A percentile compares a stretch with the other conserved stretches of the same genome.
Evolutionary conservation across 768 basidiomycete species (phyloP).

Genomic region (Kwoniella sp.): DNA sequence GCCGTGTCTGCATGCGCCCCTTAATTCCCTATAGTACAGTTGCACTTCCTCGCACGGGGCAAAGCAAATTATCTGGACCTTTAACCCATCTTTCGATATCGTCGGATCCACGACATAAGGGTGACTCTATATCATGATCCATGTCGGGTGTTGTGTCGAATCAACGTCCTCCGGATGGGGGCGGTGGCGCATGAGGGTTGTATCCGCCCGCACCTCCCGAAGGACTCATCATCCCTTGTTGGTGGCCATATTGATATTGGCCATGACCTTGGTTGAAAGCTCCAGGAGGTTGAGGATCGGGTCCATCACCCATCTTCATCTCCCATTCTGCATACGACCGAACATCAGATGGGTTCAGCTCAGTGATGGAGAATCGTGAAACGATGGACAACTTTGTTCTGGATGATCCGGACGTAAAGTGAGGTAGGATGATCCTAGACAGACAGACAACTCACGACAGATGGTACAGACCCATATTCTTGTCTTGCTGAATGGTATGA

Average conservation of each 20-base stretch:
- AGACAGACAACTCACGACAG: slow-evolving; percentile 35
- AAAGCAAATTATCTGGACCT: no score
- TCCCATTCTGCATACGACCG: slow-evolving; percentile 38
- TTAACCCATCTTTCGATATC: no score
- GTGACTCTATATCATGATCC: no score
- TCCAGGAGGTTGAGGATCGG: slow-evolving; percentile 47
- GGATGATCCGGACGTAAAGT: no score
- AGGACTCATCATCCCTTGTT: slow-evolving; percentile 1
- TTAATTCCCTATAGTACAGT: no score
- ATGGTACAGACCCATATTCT: slow-evolving; percentile 48
- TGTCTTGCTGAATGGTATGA: slow-evolving; percentile 43
- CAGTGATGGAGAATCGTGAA: no score
- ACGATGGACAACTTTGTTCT: no score
- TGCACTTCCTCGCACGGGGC: no score
- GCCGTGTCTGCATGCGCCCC: no score
- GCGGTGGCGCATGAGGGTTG: slow-evolving; percentile 31
- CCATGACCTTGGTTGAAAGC: slow-evolving; percentile 18
- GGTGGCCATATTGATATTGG: slow-evolving; percentile 5
- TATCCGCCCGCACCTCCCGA: slow-evolving; percentile 6
- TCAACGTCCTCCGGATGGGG: no score
- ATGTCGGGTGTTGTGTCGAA: no score
- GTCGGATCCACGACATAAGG: no score
- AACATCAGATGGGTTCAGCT: not conserved
- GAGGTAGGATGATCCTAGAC: not conserved
- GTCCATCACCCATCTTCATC: slow-evolving; percentile 47